Conservation (phyloP, 2,329 filamentous ascomycete genomes). For the Rutstroemia sp. region DNA sequence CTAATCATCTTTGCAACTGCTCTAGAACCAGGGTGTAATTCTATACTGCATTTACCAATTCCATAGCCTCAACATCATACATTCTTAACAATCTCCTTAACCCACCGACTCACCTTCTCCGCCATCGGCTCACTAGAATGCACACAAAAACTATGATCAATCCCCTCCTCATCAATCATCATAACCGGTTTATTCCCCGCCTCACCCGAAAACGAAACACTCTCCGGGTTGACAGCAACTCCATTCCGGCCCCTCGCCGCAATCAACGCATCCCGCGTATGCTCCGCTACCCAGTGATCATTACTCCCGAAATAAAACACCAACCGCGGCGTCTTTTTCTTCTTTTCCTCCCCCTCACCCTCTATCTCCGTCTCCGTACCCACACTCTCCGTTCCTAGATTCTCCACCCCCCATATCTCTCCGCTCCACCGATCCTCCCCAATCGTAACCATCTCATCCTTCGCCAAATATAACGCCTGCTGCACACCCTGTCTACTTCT, state of each 20-base stretch:
- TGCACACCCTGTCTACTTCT: slow-evolving; percentile 49
- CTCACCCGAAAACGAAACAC: not conserved
- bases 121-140: slow-evolving; percentile 42
- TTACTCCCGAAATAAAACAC: slow-evolving; percentile 52
- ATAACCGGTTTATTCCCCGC: not conserved
- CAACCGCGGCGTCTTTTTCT: slow-evolving; percentile 39
- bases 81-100: slow-evolving; percentile 19
- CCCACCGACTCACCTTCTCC: slow-evolving; percentile 37
- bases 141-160: slow-evolving; percentile 57
- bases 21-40: too few species aligned
- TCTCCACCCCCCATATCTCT: slow-evolving; percentile 48
- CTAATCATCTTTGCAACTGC: too few species aligned
- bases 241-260: slow-evolving; percentile 32
- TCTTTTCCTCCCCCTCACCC: slow-evolving; percentile 13
- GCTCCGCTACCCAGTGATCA: slow-evolving; percentile 56
- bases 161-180: slow-evolving; percentile 43
- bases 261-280: slow-evolving; percentile 50
- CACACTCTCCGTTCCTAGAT: slow-evolving; percentile 30
- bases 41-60: too few species aligned
- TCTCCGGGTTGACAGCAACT: slow-evolving; percentile 35
- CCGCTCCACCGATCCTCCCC: slow-evolving; percentile 51
- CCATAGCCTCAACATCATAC: not conserved
- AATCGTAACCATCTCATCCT: slow-evolving; percentile 54
- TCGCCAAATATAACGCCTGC: slow-evolving; percentile 49
- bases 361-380: slow-evolving; percentile 10